These are phyloP conservation scores for Rhipidocladum racemiflorum DNA, from an alignment of 176 grass and related monocot genomes.

Conservation along the genomic window DNA sequence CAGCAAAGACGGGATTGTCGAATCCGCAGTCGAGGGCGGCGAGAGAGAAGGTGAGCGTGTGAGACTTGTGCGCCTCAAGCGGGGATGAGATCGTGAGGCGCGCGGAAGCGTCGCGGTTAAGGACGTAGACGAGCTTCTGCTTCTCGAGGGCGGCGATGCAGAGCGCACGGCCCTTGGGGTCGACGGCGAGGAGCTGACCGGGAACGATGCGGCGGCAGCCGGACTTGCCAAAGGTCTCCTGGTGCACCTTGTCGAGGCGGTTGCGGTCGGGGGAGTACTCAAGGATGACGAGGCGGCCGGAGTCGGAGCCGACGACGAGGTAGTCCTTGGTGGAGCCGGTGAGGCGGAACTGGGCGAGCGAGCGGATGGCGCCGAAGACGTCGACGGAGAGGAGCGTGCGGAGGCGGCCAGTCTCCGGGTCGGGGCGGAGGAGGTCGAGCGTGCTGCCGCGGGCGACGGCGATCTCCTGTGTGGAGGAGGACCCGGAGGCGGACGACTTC, in stretches of 20 bases:
- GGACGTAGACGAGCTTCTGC: constrained; percentile 96
- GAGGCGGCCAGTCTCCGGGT: constrained; percentile 72
- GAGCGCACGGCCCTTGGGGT: constrained; percentile 91
- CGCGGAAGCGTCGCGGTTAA: constrained; percentile 76
- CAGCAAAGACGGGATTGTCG: constrained; percentile 80
- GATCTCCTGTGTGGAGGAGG: constrained; percentile 74
- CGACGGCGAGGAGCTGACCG: constrained; percentile 81
- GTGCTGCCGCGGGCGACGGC: constrained; percentile 70
- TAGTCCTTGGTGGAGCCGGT: constrained; percentile 96
- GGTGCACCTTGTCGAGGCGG: constrained; percentile 84
- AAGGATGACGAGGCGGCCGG: constrained; percentile 89
- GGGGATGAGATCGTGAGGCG: constrained; percentile 93
- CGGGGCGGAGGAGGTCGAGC: constrained; percentile 74
- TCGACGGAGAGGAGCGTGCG: constrained; percentile 87
- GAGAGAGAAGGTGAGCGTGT: constrained; percentile 83
- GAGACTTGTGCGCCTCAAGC: constrained; percentile 88
- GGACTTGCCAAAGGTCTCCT: constrained; percentile 97
- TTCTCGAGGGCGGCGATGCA: constrained; percentile 92
- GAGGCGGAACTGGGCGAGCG: constrained; percentile 93
- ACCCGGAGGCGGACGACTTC: constrained; percentile 30
- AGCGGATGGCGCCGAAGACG: constrained; percentile 88
- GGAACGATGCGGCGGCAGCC: constrained; percentile 92
- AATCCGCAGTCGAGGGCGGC: constrained; percentile 85
- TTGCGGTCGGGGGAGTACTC: constrained; percentile 89
- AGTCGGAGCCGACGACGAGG: constrained; percentile 86